A percentile compares a stretch with the other conserved stretches of the same genome.
Conservation (phyloP, 169 alveolate genomes). For the Theileria annulata region DNA sequence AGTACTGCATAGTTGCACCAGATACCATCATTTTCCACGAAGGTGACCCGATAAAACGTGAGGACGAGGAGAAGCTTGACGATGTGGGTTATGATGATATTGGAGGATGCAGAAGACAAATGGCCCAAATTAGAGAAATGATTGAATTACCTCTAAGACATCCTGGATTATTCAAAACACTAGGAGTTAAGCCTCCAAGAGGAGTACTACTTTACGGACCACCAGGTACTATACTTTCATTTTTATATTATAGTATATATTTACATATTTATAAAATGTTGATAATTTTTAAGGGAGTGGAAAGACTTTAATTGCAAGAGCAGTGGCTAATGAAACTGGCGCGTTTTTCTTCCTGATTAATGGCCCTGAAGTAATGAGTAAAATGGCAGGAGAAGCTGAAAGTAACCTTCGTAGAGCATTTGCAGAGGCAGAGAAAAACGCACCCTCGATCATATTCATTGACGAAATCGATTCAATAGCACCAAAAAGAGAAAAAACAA, state of each 20-base stretch:
- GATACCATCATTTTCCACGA: constrained; percentile 91
- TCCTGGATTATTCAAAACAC: constrained; percentile 97
- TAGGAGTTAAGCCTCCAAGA: constrained; percentile 99
- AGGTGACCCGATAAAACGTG: constrained; percentile 99
- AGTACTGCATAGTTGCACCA: constrained; percentile 99
- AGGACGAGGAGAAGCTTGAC: constrained; percentile 98
- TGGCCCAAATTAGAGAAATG: constrained; percentile 99
- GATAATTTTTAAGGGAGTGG: constrained; percentile 86
- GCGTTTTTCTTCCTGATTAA: constrained; percentile 94
- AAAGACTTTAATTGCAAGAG: constrained; percentile 98
- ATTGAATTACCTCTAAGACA: constrained; percentile 98
- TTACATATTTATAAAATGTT: neutral
- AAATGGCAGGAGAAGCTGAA: constrained; percentile 99
- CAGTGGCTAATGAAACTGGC: constrained; percentile 99
- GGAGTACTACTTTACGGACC: constrained; percentile 99
- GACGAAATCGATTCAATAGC: constrained; percentile 99
- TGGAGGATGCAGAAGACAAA: constrained; percentile 99
- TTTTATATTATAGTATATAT: neutral
- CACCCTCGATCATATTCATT: constrained; percentile 99
- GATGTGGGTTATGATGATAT: constrained; percentile 99
- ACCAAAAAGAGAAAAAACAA: constrained; percentile 98
- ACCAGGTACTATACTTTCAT: constrained; percentile 77
- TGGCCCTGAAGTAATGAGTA: constrained; percentile 98
- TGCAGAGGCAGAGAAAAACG: constrained; percentile 95
- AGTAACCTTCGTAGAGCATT: constrained; percentile 96